A percentile compares a stretch with the other conserved stretches of the same genome.
phyloP scores from a whole-genome alignment of 257 asterid genomes.

The Solanum lycopersicoides region DNA sequence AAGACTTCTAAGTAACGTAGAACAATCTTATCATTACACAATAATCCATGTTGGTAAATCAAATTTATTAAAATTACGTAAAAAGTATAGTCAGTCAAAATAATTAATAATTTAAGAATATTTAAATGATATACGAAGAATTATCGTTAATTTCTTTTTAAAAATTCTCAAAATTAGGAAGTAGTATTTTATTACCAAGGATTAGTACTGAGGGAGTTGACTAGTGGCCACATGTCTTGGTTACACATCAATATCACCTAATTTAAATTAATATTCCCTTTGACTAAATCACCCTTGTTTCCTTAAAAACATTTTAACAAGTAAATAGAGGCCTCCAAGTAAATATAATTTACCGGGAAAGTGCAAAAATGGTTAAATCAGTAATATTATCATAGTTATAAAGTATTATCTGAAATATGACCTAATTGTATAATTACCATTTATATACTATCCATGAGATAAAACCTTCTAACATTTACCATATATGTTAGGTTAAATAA shows the following conservation, averaged over 20 bases:
- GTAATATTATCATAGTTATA: not conserved
- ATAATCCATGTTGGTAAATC: not conserved
- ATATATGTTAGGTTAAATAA: not conserved
- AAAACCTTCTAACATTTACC: not conserved
- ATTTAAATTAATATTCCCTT: not conserved
- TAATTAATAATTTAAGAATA: no score
- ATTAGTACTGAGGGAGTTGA: not conserved
- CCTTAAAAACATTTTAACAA: not conserved
- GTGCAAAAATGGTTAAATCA: not conserved
- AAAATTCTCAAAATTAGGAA: no score
- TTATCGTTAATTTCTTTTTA: no score
- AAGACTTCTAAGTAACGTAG: no score
- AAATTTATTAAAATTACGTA: no score
- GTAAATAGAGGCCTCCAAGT: no score
- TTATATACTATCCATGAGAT: not conserved
- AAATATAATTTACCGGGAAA: not conserved
- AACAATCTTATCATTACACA: accelerated
- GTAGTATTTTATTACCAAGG: not conserved
- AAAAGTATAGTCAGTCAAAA: not conserved
- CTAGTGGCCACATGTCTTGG: not conserved
- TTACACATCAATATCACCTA: not conserved
- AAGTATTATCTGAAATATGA: not conserved
- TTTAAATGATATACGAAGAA: no score
- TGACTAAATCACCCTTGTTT: not conserved
- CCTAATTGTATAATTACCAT: not conserved